Evolutionary conservation across 305 asterid species (phyloP).

Genomic region (Fraxinus nigra): DNA sequence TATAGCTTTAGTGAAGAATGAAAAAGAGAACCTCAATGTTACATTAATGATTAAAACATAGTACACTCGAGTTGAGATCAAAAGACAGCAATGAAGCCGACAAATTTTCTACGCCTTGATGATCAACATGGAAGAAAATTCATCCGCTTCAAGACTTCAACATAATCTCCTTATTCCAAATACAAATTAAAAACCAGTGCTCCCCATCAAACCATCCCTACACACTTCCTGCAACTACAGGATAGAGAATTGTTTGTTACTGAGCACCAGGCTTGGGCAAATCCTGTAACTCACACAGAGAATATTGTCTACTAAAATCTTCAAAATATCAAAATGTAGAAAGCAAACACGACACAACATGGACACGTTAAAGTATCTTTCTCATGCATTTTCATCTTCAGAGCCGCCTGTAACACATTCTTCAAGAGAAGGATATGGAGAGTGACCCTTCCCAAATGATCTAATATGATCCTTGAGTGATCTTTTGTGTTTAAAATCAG

Average conservation of each 20-base stretch:
- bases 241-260: slow-evolving; percentile 50
- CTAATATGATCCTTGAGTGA: slow-evolving; percentile 82
- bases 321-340: neutral
- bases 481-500: slow-evolving; percentile 83
- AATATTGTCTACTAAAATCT: neutral
- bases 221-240: slow-evolving; percentile 1
- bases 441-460: slow-evolving; percentile 73
- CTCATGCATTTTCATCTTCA: slow-evolving; percentile 36
- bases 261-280: slow-evolving; percentile 53
- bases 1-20: neutral
- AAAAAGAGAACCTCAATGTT: neutral
- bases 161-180: slow-evolving; percentile 30
- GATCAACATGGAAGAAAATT: slow-evolving; percentile 45
- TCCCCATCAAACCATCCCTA: slow-evolving; percentile 57
- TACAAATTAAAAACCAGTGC: slow-evolving; percentile 34
- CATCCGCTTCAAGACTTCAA: slow-evolving; percentile 56
- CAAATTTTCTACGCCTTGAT: slow-evolving; percentile 40
- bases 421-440: slow-evolving; percentile 57
- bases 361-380: neutral
- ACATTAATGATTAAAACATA: neutral
- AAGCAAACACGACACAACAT: neutral
- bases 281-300: neutral
- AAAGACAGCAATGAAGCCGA: slow-evolving; percentile 52
- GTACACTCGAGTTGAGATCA: slow-evolving; percentile 21
- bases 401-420: slow-evolving; percentile 49